A percentile compares a stretch with the other conserved stretches of the same genome.
phyloP scores from a whole-genome alignment of 805 yeast species.

The Alloascoidea hylecoeti region DNA sequence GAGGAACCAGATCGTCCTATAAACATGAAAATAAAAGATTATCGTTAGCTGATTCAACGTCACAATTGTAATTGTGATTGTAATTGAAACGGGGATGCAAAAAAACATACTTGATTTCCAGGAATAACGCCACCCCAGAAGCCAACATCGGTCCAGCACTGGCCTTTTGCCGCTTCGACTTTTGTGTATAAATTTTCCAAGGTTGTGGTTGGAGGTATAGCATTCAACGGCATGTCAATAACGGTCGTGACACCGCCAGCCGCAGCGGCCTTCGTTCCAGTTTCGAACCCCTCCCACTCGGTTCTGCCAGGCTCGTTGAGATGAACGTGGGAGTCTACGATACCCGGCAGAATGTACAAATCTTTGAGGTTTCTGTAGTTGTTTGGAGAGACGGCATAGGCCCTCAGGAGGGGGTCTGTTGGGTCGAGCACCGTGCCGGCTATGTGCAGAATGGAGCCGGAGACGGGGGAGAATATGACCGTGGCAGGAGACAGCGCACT shows the following conservation, averaged over 20 bases:
- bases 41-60: too few relatives aligned
- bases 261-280: conserved; percentile 91
- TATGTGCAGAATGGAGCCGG: background rate
- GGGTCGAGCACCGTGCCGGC: background rate
- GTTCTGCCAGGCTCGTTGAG: conserved; percentile 44
- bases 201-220: conserved; percentile 91
- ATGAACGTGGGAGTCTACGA: conserved; percentile 90
- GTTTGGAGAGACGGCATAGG: background rate
- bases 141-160: conserved; percentile 87
- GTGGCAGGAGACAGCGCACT: background rate
- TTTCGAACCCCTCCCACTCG: conserved; percentile 94
- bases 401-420: background rate
- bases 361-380: conserved; percentile 46
- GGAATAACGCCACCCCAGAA: conserved; percentile 97
- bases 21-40: background rate
- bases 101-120: conserved; percentile 25
- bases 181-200: conserved; percentile 62
- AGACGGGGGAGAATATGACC: background rate
- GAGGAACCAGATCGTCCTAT: conserved; percentile 50
- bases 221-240: conserved; percentile 92
- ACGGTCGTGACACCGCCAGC: conserved; percentile 95
- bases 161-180: conserved; percentile 62
- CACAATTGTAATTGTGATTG: background rate
- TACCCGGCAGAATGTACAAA: conserved; percentile 66
- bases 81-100: background rate